Conservation (phyloP, 179 eudicot species). For the Spergularia azorica region DNA sequence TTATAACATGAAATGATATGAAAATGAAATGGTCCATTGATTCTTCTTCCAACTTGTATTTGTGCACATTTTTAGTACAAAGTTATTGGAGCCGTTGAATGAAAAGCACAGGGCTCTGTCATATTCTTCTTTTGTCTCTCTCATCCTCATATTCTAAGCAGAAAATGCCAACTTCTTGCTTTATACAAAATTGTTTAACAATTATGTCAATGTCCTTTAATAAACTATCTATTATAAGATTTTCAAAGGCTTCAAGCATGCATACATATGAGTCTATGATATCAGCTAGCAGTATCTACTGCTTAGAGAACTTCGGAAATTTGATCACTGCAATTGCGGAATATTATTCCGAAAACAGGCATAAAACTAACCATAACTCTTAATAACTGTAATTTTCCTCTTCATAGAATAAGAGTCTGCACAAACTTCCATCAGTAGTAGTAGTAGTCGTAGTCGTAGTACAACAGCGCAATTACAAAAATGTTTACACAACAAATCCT, state of each 20-base stretch:
- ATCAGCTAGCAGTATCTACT: not conserved
- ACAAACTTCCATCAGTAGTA: not conserved
- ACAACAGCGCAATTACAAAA: not conserved
- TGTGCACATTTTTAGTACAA: not conserved
- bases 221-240: not conserved
- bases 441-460: not conserved
- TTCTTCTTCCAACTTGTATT: constrained; percentile 8
- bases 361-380: no score
- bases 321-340: no score
- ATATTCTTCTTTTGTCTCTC: constrained; percentile 17
- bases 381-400: not conserved
- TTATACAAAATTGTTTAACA: not conserved
- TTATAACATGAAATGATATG: no score
- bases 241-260: no score
- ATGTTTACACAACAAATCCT: no score
- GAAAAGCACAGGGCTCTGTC: constrained; percentile 18
- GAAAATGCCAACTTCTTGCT: constrained; percentile 21
- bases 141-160: not conserved
- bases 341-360: no score
- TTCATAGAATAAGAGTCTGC: not conserved
- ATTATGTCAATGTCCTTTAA: not conserved
- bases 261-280: no score
- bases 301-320: not conserved
- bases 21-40: not conserved
- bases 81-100: not conserved